A percentile compares a stretch with the other conserved stretches of the same genome.
Conservation (phyloP, 495 filamentous ascomycete genomes). For the Daldinia concentrica region DNA sequence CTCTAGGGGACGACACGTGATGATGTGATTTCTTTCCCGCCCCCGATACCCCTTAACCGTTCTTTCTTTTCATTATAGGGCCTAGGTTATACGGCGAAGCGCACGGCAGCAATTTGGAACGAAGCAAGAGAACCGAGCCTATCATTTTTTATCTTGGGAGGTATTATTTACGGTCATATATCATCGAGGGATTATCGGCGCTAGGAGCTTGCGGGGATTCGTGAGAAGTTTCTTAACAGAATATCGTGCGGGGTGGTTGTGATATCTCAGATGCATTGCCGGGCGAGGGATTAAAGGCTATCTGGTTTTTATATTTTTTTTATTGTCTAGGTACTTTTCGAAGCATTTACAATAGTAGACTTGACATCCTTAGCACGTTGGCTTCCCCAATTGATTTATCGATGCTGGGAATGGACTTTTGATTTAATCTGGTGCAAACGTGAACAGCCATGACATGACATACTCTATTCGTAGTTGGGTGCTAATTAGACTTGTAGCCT, state of each 20-base stretch:
- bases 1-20: constrained; percentile 50
- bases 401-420: background rate
- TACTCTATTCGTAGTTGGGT: background rate
- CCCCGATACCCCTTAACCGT: background rate
- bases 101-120: constrained; percentile 28
- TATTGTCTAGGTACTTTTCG: background rate
- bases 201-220: constrained; percentile 32
- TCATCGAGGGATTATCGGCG: constrained; percentile 27
- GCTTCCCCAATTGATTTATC: constrained; percentile 16
- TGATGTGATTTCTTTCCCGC: background rate
- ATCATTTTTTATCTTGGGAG: constrained; percentile 4
- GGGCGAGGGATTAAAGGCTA: constrained; percentile 1
- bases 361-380: background rate
- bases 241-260: constrained; percentile 8
- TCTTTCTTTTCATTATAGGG: background rate
- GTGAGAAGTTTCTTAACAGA: constrained; percentile 3
- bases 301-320: constrained; percentile 3
- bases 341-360: constrained; percentile 37
- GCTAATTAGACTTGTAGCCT: background rate
- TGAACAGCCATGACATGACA: too few relatives aligned
- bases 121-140: constrained; percentile 4
- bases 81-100: constrained; percentile 18
- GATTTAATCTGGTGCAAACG: too few relatives aligned
- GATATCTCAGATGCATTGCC: constrained; percentile 22
- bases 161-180: constrained; percentile 12